Evolutionary conservation across 257 asterid species (phyloP), one percentile per base, ranked within the genome.

Genomic region (Thymus mandschuricus): DNA sequence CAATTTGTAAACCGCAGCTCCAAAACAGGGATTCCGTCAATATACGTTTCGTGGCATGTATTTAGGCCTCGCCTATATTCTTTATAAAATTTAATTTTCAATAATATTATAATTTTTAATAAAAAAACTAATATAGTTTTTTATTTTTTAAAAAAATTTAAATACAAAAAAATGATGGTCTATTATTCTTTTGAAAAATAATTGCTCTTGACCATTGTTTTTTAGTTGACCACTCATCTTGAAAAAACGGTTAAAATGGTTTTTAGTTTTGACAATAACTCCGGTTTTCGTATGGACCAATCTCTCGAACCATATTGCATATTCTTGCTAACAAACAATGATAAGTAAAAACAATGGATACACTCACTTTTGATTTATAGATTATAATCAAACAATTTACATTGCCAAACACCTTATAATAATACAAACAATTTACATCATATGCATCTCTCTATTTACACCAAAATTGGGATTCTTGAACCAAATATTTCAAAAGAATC

Each of bases 331-430:
- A 38, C 41, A 38, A 38, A 7, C 7, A 38, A 38, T 38, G 41
- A 38, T 56, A 13, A n/a, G 10, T 4, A 2, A 49, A 49, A 49
- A 13, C 5, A 49, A 49, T 13, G 55, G n/a, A 5, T 49, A 49
- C 55, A 49, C 27, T 56, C 30, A 38, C 54, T 56, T 67, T 69
- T 48, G 30, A 57, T 54, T n/a, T 50, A 33, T 43, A 52, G 69
- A 43, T 21, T 48, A 35, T 58, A 69, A 40, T 66, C 73, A 73
- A 70, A 67, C 75, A 69, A 76, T 73, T 82, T 76, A 70, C 78
- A 74, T 6, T 4, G 61, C 69, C 60, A 71, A 21, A 61, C 43
- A 43, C 13, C 66, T 57, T 27, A 59, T 33, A 72, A 41, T 30
- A 64, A 41, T 30, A 64, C 80, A 74, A 66, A 4, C 46, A 58